Conservation (phyloP, 805 yeast species). For the Scheffersomyces coipomensis region DNA sequence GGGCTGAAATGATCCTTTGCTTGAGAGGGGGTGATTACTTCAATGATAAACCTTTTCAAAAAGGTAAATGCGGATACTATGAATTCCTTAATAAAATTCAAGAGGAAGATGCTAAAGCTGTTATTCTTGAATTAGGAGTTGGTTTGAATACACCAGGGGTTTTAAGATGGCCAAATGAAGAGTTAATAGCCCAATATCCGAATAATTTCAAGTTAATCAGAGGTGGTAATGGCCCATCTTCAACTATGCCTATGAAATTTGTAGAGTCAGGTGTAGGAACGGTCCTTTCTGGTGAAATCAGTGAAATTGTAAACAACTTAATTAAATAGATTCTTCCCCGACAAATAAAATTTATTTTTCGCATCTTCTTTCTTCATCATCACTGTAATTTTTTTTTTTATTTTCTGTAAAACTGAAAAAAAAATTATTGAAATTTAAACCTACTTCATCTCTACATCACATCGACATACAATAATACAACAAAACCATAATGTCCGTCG, state of each 20-base stretch:
- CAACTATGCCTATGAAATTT: conserved; percentile 2
- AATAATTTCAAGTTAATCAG: conserved; percentile 3
- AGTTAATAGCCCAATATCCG: neutral
- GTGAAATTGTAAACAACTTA: neutral
- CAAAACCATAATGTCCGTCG: conserved; percentile 89
- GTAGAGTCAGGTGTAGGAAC: neutral
- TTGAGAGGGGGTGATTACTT: conserved; percentile 3
- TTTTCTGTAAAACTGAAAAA: neutral
- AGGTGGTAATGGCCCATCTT: conserved; percentile 2
- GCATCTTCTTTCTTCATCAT: too few relatives aligned
- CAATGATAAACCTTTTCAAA: conserved; percentile 1
- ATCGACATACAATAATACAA: too few relatives aligned
- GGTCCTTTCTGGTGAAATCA: conserved; percentile 2
- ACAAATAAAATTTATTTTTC: neutral
- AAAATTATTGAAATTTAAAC: too few relatives aligned
- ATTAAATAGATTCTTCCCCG: neutral
- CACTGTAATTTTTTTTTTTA: neutral
- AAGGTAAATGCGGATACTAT: neutral
- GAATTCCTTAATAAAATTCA: neutral
- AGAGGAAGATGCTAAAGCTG: neutral
- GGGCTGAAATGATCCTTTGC: conserved; percentile 3
- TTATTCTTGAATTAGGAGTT: conserved; percentile 2
- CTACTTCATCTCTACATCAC: too few relatives aligned
- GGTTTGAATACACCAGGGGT: conserved; percentile 5
- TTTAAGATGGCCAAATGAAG: conserved; percentile 6